These are phyloP conservation scores for Neurospora pannonica DNA, from an alignment of 495 filamentous ascomycete genomes.

Conservation along the genomic window DNA sequence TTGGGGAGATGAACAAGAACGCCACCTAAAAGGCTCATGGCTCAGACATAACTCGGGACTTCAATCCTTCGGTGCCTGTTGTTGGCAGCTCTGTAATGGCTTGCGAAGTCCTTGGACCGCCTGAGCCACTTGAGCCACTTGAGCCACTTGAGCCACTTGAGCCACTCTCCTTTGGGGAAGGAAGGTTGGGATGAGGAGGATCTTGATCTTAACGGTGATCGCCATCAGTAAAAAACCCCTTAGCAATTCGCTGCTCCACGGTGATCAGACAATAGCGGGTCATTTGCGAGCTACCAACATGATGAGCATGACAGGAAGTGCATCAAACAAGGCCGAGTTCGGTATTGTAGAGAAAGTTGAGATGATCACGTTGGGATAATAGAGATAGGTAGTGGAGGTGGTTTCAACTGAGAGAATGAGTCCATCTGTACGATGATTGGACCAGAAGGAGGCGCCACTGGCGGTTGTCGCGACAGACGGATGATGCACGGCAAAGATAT, in stretches of 20 bases:
- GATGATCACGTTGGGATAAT: not conserved
- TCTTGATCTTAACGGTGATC: not conserved
- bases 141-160: not conserved
- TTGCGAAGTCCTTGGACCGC: not conserved
- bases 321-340: not conserved
- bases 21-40: not conserved
- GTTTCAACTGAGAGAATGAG: not conserved
- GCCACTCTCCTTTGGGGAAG: not conserved
- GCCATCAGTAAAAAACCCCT: not conserved
- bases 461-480: not conserved
- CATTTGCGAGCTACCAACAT: not conserved
- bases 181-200: not conserved
- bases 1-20: not conserved
- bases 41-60: not conserved
- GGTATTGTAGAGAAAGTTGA: not conserved
- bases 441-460: not conserved
- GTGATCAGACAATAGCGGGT: not conserved
- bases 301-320: not conserved
- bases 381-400: not conserved
- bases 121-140: not conserved
- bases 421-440: not conserved
- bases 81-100: not conserved
- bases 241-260: not conserved
- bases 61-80: not conserved
- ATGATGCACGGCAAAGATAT: not conserved